A percentile compares a stretch with the other conserved stretches of the same genome.
Conservation (phyloP, 225 moss, liverwort and hornwort genomes). For the Ulota crispa region DNA sequence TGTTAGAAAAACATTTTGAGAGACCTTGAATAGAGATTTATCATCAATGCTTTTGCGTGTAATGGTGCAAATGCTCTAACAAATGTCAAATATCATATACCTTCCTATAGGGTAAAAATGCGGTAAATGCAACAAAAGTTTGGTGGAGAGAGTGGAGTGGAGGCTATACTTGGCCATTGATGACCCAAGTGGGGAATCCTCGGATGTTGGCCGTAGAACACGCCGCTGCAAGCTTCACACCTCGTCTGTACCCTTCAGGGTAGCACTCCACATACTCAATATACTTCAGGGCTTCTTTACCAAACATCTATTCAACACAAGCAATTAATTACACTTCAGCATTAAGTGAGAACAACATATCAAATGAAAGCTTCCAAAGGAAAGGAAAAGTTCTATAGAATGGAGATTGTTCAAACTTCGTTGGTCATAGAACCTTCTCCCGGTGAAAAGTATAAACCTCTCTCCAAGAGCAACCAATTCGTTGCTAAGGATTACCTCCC, state of each 20-base stretch:
- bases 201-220: slow-evolving; percentile 78
- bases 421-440: neutral
- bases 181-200: slow-evolving; percentile 92
- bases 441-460: neutral
- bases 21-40: too few species aligned
- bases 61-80: too few species aligned
- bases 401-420: neutral
- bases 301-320: slow-evolving; percentile 70
- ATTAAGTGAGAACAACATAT: neutral
- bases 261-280: slow-evolving; percentile 89
- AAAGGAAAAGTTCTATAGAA: neutral
- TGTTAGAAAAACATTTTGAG: too few species aligned
- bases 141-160: neutral
- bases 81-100: too few species aligned
- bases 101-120: too few species aligned
- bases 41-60: too few species aligned
- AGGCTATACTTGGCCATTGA: slow-evolving; percentile 61
- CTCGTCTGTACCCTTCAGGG: slow-evolving; percentile 82
- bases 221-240: slow-evolving; percentile 65
- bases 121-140: neutral
- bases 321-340: neutral
- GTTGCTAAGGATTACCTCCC: neutral
- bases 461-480: neutral
- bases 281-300: slow-evolving; percentile 83
- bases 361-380: neutral